Base-by-base conservation (phyloP, 2,329 filamentous ascomycete species). In the Fusarium aywerte region DNA sequence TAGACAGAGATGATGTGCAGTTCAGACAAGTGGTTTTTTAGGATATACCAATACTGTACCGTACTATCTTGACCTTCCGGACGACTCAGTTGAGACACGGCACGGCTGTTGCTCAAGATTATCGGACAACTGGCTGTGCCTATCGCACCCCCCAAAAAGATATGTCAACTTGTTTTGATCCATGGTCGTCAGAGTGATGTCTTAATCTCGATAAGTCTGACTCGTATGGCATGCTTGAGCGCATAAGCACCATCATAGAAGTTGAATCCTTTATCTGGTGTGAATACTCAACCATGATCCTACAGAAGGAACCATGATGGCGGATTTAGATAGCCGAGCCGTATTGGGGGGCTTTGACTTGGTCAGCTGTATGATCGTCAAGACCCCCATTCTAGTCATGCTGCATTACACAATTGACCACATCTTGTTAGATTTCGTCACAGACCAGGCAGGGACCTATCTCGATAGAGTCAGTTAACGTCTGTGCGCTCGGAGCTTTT, bases 401-500 rank as follows among this genome's bases (percentile, higher is more conserved):
- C 31, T 53, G 31, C 11, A 45, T n/a, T 21, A 52, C 57, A 56
- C 15, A 32, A 21, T 50, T 13, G 18, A 35, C 5, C 12, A n/a
- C 27, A 27, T n/a, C 40, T n/a, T 51, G 38, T 48, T 54, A 45
- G 39, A 25, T 36, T 51, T 42, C 27, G 18, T n/a, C n/a, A 45
- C 8, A 10, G 27, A 10, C 27, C 27, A n/a, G 25, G 23, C 16
- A 20, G 27, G 16, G 45, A 23, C 16, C 39, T 16, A 36, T 48
- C 45, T 48, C 31, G 45, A 25, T 48, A 36, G 16, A 25, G 31
- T 48, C 31, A 36, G 16, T 48, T 31, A 48, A 35, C 48, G 25
- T 68, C 43, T 60, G 40, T 42, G 35, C 25, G 20, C 18, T 57
- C 62, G 62, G 62, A 58, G 35, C 42, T 42, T 60, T 52, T 18